These are phyloP conservation scores for Backusella westeae DNA, from an alignment of 192 early-diverging fungal genomes.

Conservation along the genomic window DNA sequence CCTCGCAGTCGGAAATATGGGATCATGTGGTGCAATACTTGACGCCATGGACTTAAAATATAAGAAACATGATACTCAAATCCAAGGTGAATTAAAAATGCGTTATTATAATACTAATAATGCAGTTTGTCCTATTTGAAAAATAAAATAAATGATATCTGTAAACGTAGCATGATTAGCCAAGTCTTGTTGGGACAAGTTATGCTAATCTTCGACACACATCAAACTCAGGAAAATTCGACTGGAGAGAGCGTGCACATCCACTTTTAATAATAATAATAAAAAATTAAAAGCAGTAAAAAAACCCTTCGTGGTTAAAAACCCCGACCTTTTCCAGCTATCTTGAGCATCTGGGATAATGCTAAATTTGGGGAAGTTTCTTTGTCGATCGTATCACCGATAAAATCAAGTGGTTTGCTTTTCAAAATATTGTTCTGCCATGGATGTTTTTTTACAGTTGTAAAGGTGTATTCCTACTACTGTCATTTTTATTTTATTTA, in stretches of 20 bases:
- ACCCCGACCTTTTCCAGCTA: background rate
- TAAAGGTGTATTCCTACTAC: background rate
- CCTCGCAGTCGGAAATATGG: background rate
- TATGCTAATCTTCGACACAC: background rate
- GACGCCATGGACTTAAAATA: background rate
- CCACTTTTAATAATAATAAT: background rate
- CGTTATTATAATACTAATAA: no score
- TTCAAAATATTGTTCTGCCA: background rate
- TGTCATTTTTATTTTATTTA: background rate
- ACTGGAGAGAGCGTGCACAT: background rate
- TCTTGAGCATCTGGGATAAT: background rate
- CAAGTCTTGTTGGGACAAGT: background rate
- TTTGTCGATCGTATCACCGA: background rate
- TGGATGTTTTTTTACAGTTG: background rate
- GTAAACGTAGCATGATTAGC: background rate
- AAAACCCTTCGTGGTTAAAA: background rate
- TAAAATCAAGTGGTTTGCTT: background rate
- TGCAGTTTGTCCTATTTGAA: background rate
- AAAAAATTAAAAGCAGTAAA: background rate
- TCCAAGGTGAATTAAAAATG: background rate
- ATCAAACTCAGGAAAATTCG: background rate
- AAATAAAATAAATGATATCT: background rate
- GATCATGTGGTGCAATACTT: background rate
- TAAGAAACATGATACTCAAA: background rate
- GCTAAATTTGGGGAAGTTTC: background rate